phyloP scores from a whole-genome alignment of 306 rosid species.

The Alnus rubra region DNA sequence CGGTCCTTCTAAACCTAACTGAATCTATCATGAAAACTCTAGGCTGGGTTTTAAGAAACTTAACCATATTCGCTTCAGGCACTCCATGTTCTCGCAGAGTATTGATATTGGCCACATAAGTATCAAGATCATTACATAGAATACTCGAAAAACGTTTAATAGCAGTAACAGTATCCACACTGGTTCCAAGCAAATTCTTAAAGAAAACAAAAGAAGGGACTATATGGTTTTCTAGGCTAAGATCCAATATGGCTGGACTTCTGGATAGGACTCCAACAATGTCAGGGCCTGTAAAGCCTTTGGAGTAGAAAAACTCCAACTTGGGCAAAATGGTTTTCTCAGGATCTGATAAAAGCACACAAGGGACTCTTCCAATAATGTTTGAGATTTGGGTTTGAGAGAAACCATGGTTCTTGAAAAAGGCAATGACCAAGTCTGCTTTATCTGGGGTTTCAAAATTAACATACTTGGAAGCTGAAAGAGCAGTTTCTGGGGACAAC shows the following conservation, averaged over 20 bases:
- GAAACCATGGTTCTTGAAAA: constrained; percentile 10
- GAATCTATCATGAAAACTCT: background rate
- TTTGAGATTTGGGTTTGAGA: background rate
- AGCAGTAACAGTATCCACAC: background rate
- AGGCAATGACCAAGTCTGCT: background rate
- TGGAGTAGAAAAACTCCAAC: constrained; percentile 15
- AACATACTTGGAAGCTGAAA: constrained; percentile 24
- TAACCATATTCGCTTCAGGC: background rate
- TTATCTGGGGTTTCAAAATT: constrained; percentile 14
- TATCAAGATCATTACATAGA: background rate
- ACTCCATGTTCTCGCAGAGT: constrained; percentile 17
- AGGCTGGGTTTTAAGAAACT: background rate
- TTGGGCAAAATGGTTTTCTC: constrained; percentile 13
- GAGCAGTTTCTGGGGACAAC: constrained; percentile 36
- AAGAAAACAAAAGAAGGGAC: constrained; percentile 1
- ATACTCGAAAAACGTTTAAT: background rate
- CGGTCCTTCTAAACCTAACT: background rate
- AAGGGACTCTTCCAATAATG: background rate
- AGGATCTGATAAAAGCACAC: background rate
- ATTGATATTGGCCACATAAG: constrained; percentile 10
- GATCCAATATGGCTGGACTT: background rate
- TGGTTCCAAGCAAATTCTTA: background rate
- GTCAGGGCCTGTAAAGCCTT: constrained; percentile 10
- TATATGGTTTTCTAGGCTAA: constrained; percentile 16
- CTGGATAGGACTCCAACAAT: background rate